Conservation (phyloP, 148 eudicot genomes). For the Silene uniflora region DNA sequence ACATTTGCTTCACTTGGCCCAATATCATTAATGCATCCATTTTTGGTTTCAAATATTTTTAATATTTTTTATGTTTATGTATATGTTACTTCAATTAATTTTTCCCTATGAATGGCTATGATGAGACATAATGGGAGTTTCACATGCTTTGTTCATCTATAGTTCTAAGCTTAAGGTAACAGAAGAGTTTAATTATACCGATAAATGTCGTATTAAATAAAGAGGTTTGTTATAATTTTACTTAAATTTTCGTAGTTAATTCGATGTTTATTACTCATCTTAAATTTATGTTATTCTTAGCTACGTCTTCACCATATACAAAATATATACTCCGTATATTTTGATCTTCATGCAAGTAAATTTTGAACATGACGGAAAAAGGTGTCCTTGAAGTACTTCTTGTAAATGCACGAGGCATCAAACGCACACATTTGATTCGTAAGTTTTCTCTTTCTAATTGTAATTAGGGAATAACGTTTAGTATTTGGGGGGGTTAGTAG, state of each 20-base stretch:
- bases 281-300: slow-evolving; percentile 5
- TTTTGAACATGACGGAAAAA: slow-evolving; percentile 37
- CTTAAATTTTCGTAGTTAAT: slow-evolving; percentile 15
- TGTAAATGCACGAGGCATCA: slow-evolving; percentile 64
- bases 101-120: no score
- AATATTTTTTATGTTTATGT: no score
- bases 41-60: no score
- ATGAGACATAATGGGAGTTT: neutral
- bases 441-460: no score
- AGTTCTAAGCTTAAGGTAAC: neutral
- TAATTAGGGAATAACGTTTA: no score
- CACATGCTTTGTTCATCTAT: neutral
- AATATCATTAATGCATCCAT: no score
- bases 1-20: no score
- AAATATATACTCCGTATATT: slow-evolving; percentile 1
- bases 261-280: neutral
- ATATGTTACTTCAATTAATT: no score
- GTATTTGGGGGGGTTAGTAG: no score
- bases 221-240: slow-evolving; percentile 8
- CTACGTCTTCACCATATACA: neutral
- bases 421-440: slow-evolving; percentile 58
- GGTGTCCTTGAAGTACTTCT: slow-evolving; percentile 69
- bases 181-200: no score
- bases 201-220: slow-evolving; percentile 8
- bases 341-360: neutral